phyloP scores from a whole-genome alignment of 768 basidiomycete genomes.

The Phanerochaete sordida region DNA sequence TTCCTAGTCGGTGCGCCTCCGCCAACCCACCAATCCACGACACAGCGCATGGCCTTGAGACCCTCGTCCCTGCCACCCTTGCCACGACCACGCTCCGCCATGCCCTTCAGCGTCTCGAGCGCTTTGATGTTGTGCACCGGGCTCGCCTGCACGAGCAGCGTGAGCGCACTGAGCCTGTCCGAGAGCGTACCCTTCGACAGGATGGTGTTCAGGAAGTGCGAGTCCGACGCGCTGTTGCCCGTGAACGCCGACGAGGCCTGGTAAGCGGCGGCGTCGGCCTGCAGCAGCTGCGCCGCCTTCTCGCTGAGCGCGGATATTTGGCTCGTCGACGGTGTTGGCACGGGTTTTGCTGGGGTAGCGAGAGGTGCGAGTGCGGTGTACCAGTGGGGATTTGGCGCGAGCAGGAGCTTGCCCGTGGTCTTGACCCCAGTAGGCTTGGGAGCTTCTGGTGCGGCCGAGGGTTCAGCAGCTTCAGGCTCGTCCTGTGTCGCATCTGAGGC shows the following conservation, averaged over 20 bases:
- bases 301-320: conserved; percentile 42
- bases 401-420: conserved; percentile 17
- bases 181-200: conserved; percentile 87
- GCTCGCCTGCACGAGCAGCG: conserved; percentile 82
- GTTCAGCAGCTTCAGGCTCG: background rate
- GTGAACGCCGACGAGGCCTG: conserved; percentile 46
- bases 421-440: conserved; percentile 6
- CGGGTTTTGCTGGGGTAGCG: conserved; percentile 19
- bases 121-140: conserved; percentile 85
- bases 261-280: conserved; percentile 40
- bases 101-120: conserved; percentile 65
- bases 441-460: conserved; percentile 1
- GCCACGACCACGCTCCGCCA: conserved; percentile 76
- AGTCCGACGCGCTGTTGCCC: conserved; percentile 58
- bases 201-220: conserved; percentile 79
- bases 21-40: conserved; percentile 97
- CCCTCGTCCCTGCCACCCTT: conserved; percentile 93
- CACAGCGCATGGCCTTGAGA: conserved; percentile 82
- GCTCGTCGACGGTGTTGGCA: conserved; percentile 35
- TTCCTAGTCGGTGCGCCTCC: conserved; percentile 89
- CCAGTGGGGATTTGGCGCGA: conserved; percentile 48
- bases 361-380: conserved; percentile 46
- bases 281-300: conserved; percentile 47
- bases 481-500: background rate
- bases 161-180: conserved; percentile 87